Percentiles rank a stretch among this genome's conserved stretches.
These are phyloP conservation scores for Microcyclospora pomicola DNA, from an alignment of 2,329 filamentous ascomycete genomes.

Conservation along the genomic window DNA sequence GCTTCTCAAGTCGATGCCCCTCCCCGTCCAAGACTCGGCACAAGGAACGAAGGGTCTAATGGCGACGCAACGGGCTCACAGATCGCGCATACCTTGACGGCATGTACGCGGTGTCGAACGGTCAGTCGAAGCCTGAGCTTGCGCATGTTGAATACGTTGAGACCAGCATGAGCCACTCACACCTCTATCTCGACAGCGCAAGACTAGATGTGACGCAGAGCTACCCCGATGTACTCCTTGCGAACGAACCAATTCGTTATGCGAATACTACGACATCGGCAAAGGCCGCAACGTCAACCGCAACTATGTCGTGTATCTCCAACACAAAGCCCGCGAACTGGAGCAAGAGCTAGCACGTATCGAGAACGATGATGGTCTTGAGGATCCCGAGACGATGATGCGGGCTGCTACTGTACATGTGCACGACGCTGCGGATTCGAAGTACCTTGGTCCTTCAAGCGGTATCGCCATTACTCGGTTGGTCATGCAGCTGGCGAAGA, in stretches of 20 bases:
- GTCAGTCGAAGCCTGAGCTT: constrained; percentile 32
- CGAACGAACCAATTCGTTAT: constrained; percentile 77
- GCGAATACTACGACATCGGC: constrained; percentile 88
- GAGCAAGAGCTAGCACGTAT: constrained; percentile 69
- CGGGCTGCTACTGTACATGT: constrained; percentile 75
- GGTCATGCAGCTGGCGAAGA: constrained; percentile 92
- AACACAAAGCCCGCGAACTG: constrained; percentile 69
- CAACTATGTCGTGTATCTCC: constrained; percentile 82
- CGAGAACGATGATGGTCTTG: constrained; percentile 60
- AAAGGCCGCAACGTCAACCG: constrained; percentile 78
- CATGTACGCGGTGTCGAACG: constrained; percentile 67
- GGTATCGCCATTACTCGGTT: constrained; percentile 89
- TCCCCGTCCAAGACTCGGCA: too few species aligned
- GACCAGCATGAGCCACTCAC: constrained; percentile 3
- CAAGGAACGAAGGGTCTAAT: too few species aligned
- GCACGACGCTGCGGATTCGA: constrained; percentile 72
- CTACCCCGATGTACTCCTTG: constrained; percentile 85
- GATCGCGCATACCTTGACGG: constrained; percentile 66
- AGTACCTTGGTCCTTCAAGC: constrained; percentile 85
- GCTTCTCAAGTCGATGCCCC: too few species aligned
- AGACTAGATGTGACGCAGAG: constrained; percentile 88
- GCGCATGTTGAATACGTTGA: neutral
- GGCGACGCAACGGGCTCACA: constrained; percentile 26
- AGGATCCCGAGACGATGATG: constrained; percentile 69
- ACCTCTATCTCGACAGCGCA: constrained; percentile 47